Base-by-base conservation (phyloP, 1,139 yeast genomes). In the Yamadazyma mexicana region DNA sequence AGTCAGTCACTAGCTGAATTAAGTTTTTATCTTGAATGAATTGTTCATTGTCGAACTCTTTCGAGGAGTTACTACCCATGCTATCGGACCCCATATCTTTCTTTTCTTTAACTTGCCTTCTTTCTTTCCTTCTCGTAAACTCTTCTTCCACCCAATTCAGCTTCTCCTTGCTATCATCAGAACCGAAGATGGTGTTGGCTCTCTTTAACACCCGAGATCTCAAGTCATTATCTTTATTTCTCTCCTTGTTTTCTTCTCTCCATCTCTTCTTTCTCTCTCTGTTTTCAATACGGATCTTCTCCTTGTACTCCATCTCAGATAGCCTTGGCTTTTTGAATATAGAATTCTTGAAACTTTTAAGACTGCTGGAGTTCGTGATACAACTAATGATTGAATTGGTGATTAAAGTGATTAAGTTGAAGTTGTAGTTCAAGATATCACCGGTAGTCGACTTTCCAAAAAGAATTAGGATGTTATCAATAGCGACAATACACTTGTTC, bases 201-300 rank as follows among this genome's bases (percentile, higher is more conserved):
- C 92, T 69, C 49, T 82, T 83, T 45, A 77, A 73, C 20, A 92
- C 84, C 40, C 98, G 69, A 1, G 87, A 79, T 39, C 95, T 73
- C 43, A 91, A 65, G 57, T 91, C 98, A 51, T 87, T 85, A 57
- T 88, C 96, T 62, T 87, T 83, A 58, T 91, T 91, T 47, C 94
- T 73, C 46, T 84, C 85, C 12, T 78, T 76, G 57, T 91, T 89
- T 27, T 80, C 83, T 46, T 82, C 92, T 55, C 98, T 77, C 98
- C 98, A 92, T 50, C 81, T 79, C 64, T 89, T 83, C 64, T 92
- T 92, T 29, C 98, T 73, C 46, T 86, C 92, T 37, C 96, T 73
- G 52, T 89, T 89, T 41, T 83, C 95, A 20, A 78, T 58, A 31
- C 87, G 65, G 8, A 79, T 69, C 47, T 81, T 73, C 48, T 86